Conservation (phyloP, 495 filamentous ascomycete species). For the Talaromyces stipitatus region DNA sequence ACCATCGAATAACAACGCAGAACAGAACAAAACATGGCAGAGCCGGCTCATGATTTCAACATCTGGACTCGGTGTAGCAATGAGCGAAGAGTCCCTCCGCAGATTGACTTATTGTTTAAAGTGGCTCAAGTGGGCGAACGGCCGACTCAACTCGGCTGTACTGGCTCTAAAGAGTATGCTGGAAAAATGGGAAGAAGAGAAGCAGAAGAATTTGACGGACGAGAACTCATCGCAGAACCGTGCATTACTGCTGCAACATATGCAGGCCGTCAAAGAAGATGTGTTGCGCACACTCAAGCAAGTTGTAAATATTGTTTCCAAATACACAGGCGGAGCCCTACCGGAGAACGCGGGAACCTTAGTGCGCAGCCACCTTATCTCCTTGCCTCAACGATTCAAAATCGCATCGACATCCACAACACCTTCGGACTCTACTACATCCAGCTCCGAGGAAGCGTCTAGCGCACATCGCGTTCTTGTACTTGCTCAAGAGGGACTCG, state of each 20-base stretch:
- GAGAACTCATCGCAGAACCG: conserved; percentile 19
- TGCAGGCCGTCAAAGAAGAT: conserved; percentile 62
- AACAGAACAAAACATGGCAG: conserved; percentile 51
- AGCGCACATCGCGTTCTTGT: conserved; percentile 65
- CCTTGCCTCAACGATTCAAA: conserved; percentile 69
- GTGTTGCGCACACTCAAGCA: conserved; percentile 68
- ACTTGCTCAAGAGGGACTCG: conserved; percentile 77
- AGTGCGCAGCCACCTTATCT: conserved; percentile 70
- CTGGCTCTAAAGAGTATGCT: conserved; percentile 60
- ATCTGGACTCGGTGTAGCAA: conserved; percentile 74
- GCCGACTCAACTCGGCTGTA: conserved; percentile 62
- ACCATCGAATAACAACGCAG: conserved; percentile 2
- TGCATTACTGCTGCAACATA: conserved; percentile 48
- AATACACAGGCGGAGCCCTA: conserved; percentile 74
- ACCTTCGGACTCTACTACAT: conserved; percentile 27
- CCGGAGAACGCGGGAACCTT: conserved; percentile 75
- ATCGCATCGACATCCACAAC: conserved; percentile 38
- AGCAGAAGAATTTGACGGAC: conserved; percentile 13
- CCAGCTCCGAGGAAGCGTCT: conserved; percentile 34
- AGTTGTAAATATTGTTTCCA: conserved; percentile 71
- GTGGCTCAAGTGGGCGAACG: conserved; percentile 70
- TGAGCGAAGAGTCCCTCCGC: conserved; percentile 74
- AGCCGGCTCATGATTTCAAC: conserved; percentile 75
- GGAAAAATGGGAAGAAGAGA: conserved; percentile 61
- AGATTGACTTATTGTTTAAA: conserved; percentile 71